Evolutionary conservation across 2,329 filamentous ascomycete genomes (phyloP), one percentile per base, ranked within the genome.

Genomic region (Colletotrichum sp.): DNA sequence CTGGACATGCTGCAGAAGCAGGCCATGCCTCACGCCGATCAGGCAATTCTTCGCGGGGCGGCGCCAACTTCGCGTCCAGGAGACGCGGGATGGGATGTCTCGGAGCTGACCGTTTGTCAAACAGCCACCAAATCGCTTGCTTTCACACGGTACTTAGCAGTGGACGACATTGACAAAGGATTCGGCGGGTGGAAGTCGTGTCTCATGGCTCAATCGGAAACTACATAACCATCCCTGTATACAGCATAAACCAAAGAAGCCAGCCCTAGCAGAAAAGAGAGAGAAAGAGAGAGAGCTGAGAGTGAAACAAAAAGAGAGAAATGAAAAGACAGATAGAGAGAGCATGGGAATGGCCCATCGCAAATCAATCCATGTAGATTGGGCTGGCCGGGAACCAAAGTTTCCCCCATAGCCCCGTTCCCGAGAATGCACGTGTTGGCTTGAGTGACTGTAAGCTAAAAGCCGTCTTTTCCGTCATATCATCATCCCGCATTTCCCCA

Each of bases 401-500:
- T n/a, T n/a, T 21, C 28, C 69, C 26, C 26, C 62, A 16, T 15
- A 7, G 8, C 44, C 62, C 62, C 32, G 26, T 36, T 16, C 49
- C 16, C 32, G n/a, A 30, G 59, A 66, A 60, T 44, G 26, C 26
- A 21, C 26, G 39, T 28, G 62, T 39, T 62, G 60, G 52, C 34
- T 32, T 59, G 60, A 67, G 69, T 62, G 8, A 32, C 30, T 16
- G 12, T 49, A 13, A 62, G 39, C 68, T 69, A 71, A 34, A 18
- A 60, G 74, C 65, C 65, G 71, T 70, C 65, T 36, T 70, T 76
- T 30, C 74, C 65, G 64, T 55, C 49, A 59, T 69, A 69, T 73
- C 76, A 76, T 76, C 76, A 77, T 76, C 59, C 66, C 65, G 69
- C 72, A 73, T 72, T 55, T 66, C 64, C 67, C 72, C 55, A 63